Conservation (phyloP, 164 flowering plant genomes). For the Vitis amurensis region DNA sequence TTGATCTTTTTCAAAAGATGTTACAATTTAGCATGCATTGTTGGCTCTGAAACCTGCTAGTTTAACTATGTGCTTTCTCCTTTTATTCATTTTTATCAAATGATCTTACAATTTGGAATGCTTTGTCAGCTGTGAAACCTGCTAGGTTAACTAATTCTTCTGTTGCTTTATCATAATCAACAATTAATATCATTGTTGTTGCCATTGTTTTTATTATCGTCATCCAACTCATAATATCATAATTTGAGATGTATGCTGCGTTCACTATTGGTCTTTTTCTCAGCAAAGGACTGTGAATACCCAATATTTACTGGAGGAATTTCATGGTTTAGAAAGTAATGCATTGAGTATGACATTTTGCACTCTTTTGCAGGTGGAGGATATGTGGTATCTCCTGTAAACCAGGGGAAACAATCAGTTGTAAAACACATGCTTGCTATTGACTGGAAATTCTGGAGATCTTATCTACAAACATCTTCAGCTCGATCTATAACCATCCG, state of each 20-base stretch:
- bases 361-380: slow-evolving; percentile 74
- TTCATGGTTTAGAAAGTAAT: background rate
- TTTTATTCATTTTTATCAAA: too few species aligned
- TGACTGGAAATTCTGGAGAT: slow-evolving; percentile 90
- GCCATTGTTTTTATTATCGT: too few species aligned
- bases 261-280: too few species aligned
- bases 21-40: too few species aligned
- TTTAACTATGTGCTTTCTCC: too few species aligned
- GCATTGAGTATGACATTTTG: slow-evolving; percentile 1
- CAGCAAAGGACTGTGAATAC: too few species aligned
- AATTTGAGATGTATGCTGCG: background rate
- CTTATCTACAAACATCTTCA: slow-evolving; percentile 53
- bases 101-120: too few species aligned
- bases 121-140: background rate
- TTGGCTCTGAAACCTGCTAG: too few species aligned
- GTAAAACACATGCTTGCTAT: slow-evolving; percentile 96
- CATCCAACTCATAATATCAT: too few species aligned
- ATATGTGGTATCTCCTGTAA: slow-evolving; percentile 73
- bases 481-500: slow-evolving; percentile 65
- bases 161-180: background rate
- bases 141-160: background rate
- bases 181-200: background rate
- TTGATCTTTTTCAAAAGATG: too few species aligned
- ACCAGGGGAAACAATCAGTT: slow-evolving; percentile 68
- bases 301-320: background rate